These are phyloP conservation scores for Leccinum variicolor DNA, from an alignment of 768 basidiomycete species.

Conservation along the genomic window DNA sequence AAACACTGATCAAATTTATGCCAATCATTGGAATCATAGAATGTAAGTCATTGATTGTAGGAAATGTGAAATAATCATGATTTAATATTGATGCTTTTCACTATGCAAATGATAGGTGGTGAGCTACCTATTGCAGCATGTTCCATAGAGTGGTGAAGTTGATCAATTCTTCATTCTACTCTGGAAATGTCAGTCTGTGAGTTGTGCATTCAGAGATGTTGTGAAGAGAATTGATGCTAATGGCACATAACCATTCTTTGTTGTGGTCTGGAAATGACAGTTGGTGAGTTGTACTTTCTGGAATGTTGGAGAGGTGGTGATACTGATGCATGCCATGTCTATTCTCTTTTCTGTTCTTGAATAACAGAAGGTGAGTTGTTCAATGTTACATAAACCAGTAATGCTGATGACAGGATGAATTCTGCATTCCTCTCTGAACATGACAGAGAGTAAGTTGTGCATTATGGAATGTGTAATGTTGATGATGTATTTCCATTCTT, in stretches of 20 bases:
- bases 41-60: background rate
- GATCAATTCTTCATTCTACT: background rate
- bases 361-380: too few species aligned
- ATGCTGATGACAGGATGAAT: too few species aligned
- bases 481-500: too few species aligned
- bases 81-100: background rate
- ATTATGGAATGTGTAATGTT: too few species aligned
- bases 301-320: background rate
- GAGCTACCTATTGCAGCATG: background rate
- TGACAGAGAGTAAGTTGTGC: too few species aligned
- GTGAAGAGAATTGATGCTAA: background rate
- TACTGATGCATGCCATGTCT: too few species aligned
- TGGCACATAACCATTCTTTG: background rate
- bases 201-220: background rate
- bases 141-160: background rate
- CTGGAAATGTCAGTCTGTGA: background rate
- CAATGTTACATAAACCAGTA: too few species aligned
- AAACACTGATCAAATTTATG: background rate
- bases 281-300: background rate
- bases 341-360: too few species aligned
- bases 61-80: background rate
- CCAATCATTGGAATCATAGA: background rate
- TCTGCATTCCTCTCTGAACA: too few species aligned
- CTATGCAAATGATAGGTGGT: background rate
- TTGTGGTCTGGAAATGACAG: background rate